Conservation (phyloP, 1,284 basidiomycete genomes). For the Sanghuangporus weigelae region DNA sequence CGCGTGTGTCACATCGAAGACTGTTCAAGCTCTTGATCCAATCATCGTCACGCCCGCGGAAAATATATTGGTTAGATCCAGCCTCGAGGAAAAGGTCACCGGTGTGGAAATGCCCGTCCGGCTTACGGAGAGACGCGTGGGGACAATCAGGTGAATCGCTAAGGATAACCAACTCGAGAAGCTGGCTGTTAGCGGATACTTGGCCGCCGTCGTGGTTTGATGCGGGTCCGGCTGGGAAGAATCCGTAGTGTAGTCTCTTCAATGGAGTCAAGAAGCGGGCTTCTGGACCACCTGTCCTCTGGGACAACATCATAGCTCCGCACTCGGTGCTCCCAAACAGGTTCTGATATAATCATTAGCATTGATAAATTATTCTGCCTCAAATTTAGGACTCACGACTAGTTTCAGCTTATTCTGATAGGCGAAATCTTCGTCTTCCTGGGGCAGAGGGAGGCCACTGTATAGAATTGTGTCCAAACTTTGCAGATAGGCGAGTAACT, state of each 20-base stretch:
- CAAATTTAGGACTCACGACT: conserved; percentile 34
- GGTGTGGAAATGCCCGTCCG: conserved; percentile 67
- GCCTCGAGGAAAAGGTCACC: conserved; percentile 67
- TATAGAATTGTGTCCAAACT: conserved; percentile 56
- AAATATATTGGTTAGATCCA: conserved; percentile 48
- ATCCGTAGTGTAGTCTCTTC: conserved; percentile 52
- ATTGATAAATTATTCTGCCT: conserved; percentile 14
- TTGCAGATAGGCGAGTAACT: conserved; percentile 50
- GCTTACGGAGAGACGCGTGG: conserved; percentile 44
- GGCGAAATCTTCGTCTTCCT: conserved; percentile 64
- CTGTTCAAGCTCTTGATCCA: conserved; percentile 77
- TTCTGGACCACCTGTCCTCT: conserved; percentile 39
- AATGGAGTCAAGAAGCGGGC: conserved; percentile 46
- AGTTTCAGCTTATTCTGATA: conserved; percentile 51
- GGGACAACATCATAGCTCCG: conserved; percentile 56
- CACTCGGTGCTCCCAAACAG: conserved; percentile 71
- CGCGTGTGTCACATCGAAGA: conserved; percentile 64
- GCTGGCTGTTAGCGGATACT: conserved; percentile 42
- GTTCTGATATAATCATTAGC: conserved; percentile 36
- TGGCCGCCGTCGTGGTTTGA: conserved; percentile 37
- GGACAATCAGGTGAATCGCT: conserved; percentile 64
- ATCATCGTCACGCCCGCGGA: conserved; percentile 66
- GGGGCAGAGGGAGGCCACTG: conserved; percentile 52
- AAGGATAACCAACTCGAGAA: conserved; percentile 62
- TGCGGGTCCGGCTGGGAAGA: conserved; percentile 44